Evolutionary conservation across 352 stramenopile genomes (phyloP), one percentile per base, ranked within the genome.

Genomic region (Phytopythium aichiense): DNA sequence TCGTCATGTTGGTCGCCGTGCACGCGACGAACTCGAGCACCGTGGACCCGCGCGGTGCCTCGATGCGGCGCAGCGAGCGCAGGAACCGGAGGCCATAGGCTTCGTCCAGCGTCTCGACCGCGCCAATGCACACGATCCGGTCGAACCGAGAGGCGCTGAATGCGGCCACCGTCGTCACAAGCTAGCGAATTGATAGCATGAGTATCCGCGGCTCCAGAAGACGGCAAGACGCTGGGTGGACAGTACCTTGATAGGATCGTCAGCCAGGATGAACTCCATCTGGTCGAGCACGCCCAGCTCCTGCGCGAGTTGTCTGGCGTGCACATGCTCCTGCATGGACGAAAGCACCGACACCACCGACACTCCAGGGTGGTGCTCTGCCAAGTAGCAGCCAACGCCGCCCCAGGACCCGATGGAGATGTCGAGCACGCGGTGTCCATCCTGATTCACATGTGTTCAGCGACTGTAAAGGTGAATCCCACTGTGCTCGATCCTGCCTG

Each of bases 331-430:
- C 59, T 84, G 74, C 4, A 75, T 58, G 1, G 85, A 87, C 7
- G 69, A 84, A 13, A 94, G 43, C 9, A 91, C 61, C 13, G 67
- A 88, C 25, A 92, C 71, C 22, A 91, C 59, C 0, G 62, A 77
- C n/a, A 82, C 63, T 16, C 70, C 58, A 11, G 64, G 60, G 20
- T 89, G 72, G 7, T 73, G 72, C 56, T 88, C 68, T 9, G 87
- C 83, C 5, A 95, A 64, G 57, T 88, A 94, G 56, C 84, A 84
- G 12, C 79, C 81, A 18, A 96, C 79, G 0, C 85, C 83, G 52
- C 87, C 86, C 84, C 88, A 90, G 2, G 83, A 95, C 4, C 85
- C 87, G 35, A 92, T 72, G 42, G 77, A 82, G n/a, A 96, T 70
- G 46, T 96, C 89, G 13, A 96, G 71, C n/a, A 96, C 66, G 25